Conservation (phyloP, 2,329 filamentous ascomycete species). For the Coniella vitis region DNA sequence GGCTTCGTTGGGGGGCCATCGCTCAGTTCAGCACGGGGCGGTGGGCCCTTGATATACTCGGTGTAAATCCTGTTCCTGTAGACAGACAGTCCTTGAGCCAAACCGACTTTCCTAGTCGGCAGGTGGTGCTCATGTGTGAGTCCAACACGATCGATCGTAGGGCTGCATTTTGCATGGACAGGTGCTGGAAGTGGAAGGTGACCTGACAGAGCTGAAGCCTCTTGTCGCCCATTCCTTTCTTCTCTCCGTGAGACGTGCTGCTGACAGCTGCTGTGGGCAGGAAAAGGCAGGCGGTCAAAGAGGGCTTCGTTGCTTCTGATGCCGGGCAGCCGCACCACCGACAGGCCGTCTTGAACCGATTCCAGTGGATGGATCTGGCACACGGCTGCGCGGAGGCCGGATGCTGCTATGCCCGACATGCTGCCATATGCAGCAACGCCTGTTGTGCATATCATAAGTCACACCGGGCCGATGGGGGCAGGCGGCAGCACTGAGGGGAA, state of each 20-base stretch:
- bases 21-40: no score
- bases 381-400: slow-evolving; percentile 3
- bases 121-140: not conserved
- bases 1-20: no score
- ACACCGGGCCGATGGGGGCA: no score
- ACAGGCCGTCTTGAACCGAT: not conserved
- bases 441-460: not conserved
- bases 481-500: not conserved
- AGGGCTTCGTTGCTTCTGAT: not conserved
- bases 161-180: slow-evolving; percentile 9
- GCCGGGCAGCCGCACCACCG: slow-evolving; percentile 4
- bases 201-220: not conserved
- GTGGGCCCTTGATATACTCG: no score
- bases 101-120: slow-evolving; percentile 2
- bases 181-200: slow-evolving; percentile 9
- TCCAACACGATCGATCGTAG: not conserved
- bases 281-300: slow-evolving; percentile 7
- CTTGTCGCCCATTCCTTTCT: no score
- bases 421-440: slow-evolving; percentile 1
- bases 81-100: not conserved
- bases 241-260: not conserved
- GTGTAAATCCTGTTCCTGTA: no score
- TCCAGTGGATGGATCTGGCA: not conserved
- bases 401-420: slow-evolving; percentile 3
- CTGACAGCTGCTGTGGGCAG: not conserved